A percentile compares a stretch with the other conserved stretches of the same genome.
phyloP scores from a whole-genome alignment of 2,329 filamentous ascomycete species.

The Microdochium trichocladiopsis region DNA sequence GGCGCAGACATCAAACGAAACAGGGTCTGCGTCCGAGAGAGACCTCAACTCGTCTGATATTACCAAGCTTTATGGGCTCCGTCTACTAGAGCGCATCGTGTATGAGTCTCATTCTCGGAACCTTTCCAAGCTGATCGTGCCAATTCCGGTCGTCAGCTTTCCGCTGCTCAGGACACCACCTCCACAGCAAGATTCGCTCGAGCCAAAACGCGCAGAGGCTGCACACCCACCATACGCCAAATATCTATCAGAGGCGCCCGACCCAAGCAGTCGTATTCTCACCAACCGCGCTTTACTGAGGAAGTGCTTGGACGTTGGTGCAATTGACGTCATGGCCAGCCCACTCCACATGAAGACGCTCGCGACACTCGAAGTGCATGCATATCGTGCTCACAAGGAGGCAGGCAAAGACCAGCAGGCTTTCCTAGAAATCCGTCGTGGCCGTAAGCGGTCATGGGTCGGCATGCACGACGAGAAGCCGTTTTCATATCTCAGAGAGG shows the following conservation, averaged over 20 bases:
- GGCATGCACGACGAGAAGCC: constrained; percentile 79
- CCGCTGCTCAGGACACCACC: constrained; percentile 17
- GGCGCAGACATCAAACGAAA: not conserved
- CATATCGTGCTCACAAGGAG: constrained; percentile 74
- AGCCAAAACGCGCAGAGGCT: constrained; percentile 20
- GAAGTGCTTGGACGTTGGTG: constrained; percentile 77
- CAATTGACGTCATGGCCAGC: constrained; percentile 76
- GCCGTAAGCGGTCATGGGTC: constrained; percentile 86
- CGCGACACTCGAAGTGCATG: constrained; percentile 72
- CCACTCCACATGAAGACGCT: constrained; percentile 70
- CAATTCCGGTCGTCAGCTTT: constrained; percentile 44
- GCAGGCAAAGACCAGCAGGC: constrained; percentile 66
- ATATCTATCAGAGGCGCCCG: constrained; percentile 13
- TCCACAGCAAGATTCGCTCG: not conserved
- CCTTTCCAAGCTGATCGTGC: constrained; percentile 48
- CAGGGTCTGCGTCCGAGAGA: not conserved
- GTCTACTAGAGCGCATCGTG: constrained; percentile 47
- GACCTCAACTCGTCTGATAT: not conserved
- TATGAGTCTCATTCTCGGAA: constrained; percentile 50
- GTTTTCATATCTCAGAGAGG: constrained; percentile 83
- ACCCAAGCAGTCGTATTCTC: constrained; percentile 22
- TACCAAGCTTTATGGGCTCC: constrained; percentile 44
- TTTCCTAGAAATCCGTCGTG: constrained; percentile 64
- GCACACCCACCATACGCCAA: constrained; percentile 13
- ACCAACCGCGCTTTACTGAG: constrained; percentile 45